These are phyloP conservation scores for Candida ortonii DNA, from an alignment of 805 yeast genomes.

Conservation along the genomic window DNA sequence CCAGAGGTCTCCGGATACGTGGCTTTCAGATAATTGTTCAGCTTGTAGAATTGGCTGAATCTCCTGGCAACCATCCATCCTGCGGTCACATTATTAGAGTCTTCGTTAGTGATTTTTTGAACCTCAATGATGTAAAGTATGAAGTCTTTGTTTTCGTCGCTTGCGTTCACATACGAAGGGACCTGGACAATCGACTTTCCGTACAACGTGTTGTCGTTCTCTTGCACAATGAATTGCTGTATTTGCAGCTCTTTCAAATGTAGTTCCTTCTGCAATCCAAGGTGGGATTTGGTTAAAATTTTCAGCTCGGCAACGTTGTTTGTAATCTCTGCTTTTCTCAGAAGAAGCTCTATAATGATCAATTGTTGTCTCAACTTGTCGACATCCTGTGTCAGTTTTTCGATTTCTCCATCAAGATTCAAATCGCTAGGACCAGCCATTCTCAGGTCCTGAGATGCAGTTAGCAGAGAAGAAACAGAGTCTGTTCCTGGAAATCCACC, in stretches of 20 bases:
- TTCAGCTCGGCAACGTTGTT: conserved; percentile 69
- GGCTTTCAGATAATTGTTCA: conserved; percentile 61
- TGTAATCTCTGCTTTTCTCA: conserved; percentile 80
- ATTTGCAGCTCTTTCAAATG: conserved; percentile 67
- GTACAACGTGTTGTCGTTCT: conserved; percentile 71
- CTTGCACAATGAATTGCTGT: conserved; percentile 81
- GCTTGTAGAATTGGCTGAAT: conserved; percentile 74
- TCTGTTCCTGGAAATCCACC: conserved; percentile 11
- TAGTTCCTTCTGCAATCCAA: conserved; percentile 69
- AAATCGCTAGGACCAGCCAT: conserved; percentile 70
- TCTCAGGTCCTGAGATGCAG: conserved; percentile 30
- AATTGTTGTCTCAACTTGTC: conserved; percentile 59
- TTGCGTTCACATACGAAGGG: conserved; percentile 53
- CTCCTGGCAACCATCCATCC: conserved; percentile 92
- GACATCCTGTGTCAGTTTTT: conserved; percentile 54
- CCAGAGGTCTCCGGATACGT: conserved; percentile 48
- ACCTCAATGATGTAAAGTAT: conserved; percentile 77
- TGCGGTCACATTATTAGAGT: conserved; percentile 45
- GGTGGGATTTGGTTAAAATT: conserved; percentile 63
- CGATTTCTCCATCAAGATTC: conserved; percentile 64
- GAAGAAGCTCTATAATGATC: conserved; percentile 60
- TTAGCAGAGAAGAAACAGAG: conserved; percentile 14
- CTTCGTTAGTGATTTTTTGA: conserved; percentile 41
- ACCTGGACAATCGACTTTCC: conserved; percentile 58
- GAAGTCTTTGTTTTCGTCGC: conserved; percentile 57